These are phyloP conservation scores for Panaeolus cyanescens DNA, from an alignment of 768 basidiomycete species.

Conservation along the genomic window DNA sequence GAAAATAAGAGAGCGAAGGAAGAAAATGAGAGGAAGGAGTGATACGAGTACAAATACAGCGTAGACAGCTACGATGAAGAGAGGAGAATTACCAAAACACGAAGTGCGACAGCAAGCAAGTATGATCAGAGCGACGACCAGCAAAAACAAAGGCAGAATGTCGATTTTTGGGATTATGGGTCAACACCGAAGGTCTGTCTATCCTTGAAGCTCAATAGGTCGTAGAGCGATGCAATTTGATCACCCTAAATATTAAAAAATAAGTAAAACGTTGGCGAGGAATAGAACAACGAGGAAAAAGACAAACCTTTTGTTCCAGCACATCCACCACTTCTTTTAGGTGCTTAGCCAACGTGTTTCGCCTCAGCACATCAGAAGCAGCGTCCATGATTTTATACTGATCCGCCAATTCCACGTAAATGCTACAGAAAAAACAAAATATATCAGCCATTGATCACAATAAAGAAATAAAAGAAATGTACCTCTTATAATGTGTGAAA, in stretches of 20 bases:
- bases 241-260: conserved; percentile 61
- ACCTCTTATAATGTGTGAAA: conserved; percentile 95
- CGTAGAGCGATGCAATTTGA: conserved; percentile 91
- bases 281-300: neutral
- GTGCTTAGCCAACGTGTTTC: conserved; percentile 87
- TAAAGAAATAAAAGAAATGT: conserved; percentile 25
- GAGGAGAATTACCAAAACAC: neutral
- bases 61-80: neutral
- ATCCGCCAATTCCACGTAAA: conserved; percentile 89
- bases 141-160: neutral
- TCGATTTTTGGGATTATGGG: neutral
- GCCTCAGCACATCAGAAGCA: conserved; percentile 74
- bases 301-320: conserved; percentile 83
- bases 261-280: neutral
- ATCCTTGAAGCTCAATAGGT: conserved; percentile 77
- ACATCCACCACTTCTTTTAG: conserved; percentile 90
- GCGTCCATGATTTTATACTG: conserved; percentile 92
- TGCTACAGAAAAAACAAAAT: conserved; percentile 45
- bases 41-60: neutral
- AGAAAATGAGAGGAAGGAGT: neutral
- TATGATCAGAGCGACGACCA: neutral
- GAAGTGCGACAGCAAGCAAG: neutral
- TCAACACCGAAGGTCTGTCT: conserved; percentile 35
- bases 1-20: neutral
- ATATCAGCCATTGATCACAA: conserved; percentile 4